Evolutionary conservation across 768 basidiomycete genomes (phyloP).

Genomic region (Scleroderma citrinum): DNA sequence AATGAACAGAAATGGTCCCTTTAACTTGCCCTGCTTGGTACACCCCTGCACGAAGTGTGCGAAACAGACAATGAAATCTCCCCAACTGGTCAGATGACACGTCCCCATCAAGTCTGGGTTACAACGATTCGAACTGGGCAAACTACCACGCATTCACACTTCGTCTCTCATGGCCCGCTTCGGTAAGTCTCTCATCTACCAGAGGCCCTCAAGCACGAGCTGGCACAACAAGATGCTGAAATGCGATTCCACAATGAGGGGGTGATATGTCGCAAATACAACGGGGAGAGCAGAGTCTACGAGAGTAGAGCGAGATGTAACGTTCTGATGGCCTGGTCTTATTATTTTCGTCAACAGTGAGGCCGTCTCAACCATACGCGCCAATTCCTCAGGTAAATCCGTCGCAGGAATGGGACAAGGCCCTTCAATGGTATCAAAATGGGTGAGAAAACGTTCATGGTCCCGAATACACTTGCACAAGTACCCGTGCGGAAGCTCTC

Average conservation of each 20-base stretch:
- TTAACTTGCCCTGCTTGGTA: conserved; percentile 37
- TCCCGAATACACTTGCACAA: conserved; percentile 77
- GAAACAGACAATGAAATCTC: conserved; percentile 10
- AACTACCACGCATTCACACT: conserved; percentile 43
- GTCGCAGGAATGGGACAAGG: conserved; percentile 12
- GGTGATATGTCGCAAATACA: conserved; percentile 87
- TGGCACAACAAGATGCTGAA: conserved; percentile 73
- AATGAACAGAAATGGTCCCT: conserved; percentile 34
- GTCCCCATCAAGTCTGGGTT: conserved; percentile 45
- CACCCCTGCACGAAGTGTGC: conserved; percentile 35
- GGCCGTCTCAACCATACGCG: conserved; percentile 56
- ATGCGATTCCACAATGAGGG: conserved; percentile 81
- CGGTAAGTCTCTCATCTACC: conserved; percentile 32
- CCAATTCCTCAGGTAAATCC: conserved; percentile 32
- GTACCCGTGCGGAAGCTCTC: conserved; percentile 44
- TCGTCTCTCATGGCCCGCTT: conserved; percentile 51
- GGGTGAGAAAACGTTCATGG: conserved; percentile 76
- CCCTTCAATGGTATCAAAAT: conserved; percentile 73
- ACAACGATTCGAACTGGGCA: conserved; percentile 43
- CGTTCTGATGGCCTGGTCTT: conserved; percentile 52
- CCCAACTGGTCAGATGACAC: conserved; percentile 11
- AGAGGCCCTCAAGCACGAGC: conserved; percentile 64
- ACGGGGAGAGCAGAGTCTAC: conserved; percentile 34
- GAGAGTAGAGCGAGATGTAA: conserved; percentile 33
- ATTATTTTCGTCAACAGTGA: conserved; percentile 63